Evolutionary conservation across 2,329 filamentous ascomycete genomes (phyloP), one percentile per base, ranked within the genome.

Genomic region (Talaromyces sp.): DNA sequence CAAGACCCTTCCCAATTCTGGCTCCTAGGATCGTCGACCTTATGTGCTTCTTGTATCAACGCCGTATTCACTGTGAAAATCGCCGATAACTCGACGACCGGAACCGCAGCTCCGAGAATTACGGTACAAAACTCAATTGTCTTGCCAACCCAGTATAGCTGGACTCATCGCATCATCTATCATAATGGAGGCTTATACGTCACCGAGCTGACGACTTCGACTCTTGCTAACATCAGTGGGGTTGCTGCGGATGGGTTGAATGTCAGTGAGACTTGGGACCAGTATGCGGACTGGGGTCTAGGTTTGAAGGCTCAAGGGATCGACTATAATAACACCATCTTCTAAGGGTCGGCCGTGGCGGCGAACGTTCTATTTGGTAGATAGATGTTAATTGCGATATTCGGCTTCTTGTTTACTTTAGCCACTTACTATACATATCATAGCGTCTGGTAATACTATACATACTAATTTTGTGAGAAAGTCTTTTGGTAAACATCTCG

Each of bases 201-300:
- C 15, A 60, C 57, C 7, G 57, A 60, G 39, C 33, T 60, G 57
- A 47, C 41, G 22, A 60, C 57, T 33, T 60, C 57, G 25, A 49
- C 45, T 22, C 45, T 49, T 49, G 45, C 45, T 17, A 13, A 49
- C 15, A n/a, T 49, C 8, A 49, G 57, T 19, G 57, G 57, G 8
- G 57, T 43, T 13, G 57, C 57, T 15, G 15, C 25, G 22, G 25
- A 31, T 25, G 57, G 57, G 11, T 31, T 60, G 37, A 60, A 33
- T 31, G 41, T 60, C 11, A 60, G 57, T 47, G 57, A 60, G 57
- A 60, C 57, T 47, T 60, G 57, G 57, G 57, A 60, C 9, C 57
- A 60, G 27, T 60, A 43, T 60, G 57, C 22, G 27, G 57, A 60
- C 39, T 60, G 27, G n/a, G 57, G 57, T 43, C n/a, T 60, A 19